These are phyloP conservation scores for Penicillium sp. DNA, from an alignment of 2,329 filamentous ascomycete species.

Conservation along the genomic window DNA sequence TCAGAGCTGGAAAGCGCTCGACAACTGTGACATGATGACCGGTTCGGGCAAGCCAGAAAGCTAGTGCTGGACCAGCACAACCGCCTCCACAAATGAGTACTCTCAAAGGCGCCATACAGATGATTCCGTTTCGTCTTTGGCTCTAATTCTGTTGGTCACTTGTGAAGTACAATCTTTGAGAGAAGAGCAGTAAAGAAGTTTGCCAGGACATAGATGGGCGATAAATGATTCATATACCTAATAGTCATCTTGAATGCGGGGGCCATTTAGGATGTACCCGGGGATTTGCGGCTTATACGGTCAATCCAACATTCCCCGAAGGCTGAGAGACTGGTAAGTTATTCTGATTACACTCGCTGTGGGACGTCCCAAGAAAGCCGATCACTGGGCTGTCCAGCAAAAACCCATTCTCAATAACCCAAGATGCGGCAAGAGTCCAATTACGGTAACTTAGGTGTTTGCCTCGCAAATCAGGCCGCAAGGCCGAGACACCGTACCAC, in stretches of 20 bases:
- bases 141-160: background rate
- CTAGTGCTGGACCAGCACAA: slow-evolving; percentile 49
- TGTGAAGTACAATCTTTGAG: background rate
- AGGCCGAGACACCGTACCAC: background rate
- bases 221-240: background rate
- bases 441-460: too few relatives aligned
- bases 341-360: background rate
- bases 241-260: background rate
- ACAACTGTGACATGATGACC: slow-evolving; percentile 44
- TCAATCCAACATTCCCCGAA: background rate
- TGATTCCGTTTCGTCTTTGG: background rate
- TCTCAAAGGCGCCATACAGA: slow-evolving; percentile 34
- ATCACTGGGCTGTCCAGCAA: background rate
- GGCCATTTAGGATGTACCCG: background rate
- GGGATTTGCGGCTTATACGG: background rate
- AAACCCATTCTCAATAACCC: background rate
- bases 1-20: slow-evolving; percentile 46
- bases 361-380: too few relatives aligned
- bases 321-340: background rate
- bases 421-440: background rate
- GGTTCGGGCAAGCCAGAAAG: slow-evolving; percentile 50
- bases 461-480: background rate
- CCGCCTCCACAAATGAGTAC: slow-evolving; percentile 52
- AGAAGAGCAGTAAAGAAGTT: background rate
- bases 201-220: background rate